phyloP scores from a whole-genome alignment of 1,284 basidiomycete species.

The Melampsora americana region DNA sequence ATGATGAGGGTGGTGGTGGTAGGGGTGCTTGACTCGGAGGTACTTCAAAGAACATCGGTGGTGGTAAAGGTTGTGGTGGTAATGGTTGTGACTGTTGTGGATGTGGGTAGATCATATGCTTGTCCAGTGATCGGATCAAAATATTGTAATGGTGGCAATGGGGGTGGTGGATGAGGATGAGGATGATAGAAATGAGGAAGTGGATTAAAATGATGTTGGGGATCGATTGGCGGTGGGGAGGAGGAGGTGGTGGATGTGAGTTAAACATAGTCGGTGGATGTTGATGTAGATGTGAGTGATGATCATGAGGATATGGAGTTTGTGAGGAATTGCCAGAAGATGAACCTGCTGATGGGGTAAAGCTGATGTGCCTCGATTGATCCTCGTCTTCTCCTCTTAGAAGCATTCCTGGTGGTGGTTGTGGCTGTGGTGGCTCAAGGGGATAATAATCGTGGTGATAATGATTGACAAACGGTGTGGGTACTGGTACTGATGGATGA shows the following conservation, averaged over 20 bases:
- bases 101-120: constrained; percentile 21
- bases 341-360: not conserved
- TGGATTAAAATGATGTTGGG: not conserved
- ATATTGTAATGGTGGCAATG: constrained; percentile 22
- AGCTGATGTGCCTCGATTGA: not conserved
- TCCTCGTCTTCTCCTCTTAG: not conserved
- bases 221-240: constrained; percentile 9
- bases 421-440: constrained; percentile 12
- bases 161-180: constrained; percentile 14
- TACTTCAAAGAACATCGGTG: not conserved
- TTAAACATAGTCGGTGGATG: not conserved
- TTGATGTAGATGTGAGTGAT: not conserved
- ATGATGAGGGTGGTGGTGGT: not conserved
- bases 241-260: constrained; percentile 8
- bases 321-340: not conserved
- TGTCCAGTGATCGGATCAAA: constrained; percentile 16
- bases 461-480: not conserved
- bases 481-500: not conserved
- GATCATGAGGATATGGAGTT: not conserved
- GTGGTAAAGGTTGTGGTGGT: constrained; percentile 1
- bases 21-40: not conserved
- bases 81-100: constrained; percentile 5
- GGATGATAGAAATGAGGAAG: constrained; percentile 10
- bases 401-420: not conserved
- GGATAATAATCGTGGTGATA: constrained; percentile 5